These are phyloP conservation scores for Eimeria acervulina DNA, from an alignment of 169 alveolate genomes.

Conservation along the genomic window DNA sequence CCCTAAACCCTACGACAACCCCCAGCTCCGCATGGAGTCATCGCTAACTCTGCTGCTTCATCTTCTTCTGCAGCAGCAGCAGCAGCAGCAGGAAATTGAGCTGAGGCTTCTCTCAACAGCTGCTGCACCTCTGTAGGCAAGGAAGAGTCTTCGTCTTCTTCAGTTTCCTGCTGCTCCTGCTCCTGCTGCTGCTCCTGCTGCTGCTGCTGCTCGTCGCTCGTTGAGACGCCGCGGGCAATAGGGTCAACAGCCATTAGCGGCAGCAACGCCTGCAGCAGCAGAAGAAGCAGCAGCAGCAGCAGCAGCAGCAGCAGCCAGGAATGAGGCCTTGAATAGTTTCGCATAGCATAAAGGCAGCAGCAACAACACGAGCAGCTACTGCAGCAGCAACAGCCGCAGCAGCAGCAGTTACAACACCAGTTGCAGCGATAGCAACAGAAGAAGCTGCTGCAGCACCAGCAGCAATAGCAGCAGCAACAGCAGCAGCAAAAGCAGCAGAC, in stretches of 20 bases:
- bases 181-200: constrained; percentile 23
- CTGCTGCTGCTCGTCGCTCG: constrained; percentile 15
- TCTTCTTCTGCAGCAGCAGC: constrained; percentile 13
- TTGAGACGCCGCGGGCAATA: neutral
- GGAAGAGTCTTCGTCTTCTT: neutral
- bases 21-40: constrained; percentile 5
- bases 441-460: neutral
- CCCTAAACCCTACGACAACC: neutral
- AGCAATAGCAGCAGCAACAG: constrained; percentile 1
- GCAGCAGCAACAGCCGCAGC: too few relatives aligned
- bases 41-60: constrained; percentile 1
- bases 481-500: constrained; percentile 16
- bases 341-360: constrained; percentile 25
- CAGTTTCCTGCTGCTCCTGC: constrained; percentile 2
- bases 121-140: neutral
- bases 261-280: constrained; percentile 25
- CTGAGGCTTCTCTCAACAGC: neutral
- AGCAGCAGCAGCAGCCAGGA: neutral
- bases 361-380: too few relatives aligned
- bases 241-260: constrained; percentile 27
- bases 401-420: too few relatives aligned
- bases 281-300: neutral
- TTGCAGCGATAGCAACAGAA: too few relatives aligned
- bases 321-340: neutral
- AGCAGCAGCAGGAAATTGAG: neutral